phyloP scores from a whole-genome alignment of 257 asterid genomes.

The Capsicum rhomboideum region DNA sequence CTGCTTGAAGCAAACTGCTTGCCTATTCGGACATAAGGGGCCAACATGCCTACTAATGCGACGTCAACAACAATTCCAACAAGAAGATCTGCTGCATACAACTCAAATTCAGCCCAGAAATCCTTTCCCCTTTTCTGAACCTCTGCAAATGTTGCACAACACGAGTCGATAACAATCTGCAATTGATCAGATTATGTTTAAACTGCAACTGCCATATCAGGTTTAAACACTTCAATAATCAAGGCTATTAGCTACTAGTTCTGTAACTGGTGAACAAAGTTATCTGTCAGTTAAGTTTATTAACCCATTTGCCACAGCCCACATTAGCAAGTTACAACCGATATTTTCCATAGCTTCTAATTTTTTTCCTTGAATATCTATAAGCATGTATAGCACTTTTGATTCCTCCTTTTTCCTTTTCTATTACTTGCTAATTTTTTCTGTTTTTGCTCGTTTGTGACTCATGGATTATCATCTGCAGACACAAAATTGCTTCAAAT shows the following conservation, averaged over 20 bases:
- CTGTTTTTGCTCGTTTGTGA: not conserved
- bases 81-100: constrained; percentile 88
- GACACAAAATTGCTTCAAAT: not conserved
- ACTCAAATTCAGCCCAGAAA: constrained; percentile 95
- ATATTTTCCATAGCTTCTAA: not conserved
- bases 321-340: not conserved
- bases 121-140: constrained; percentile 89
- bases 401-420: not conserved
- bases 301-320: not conserved
- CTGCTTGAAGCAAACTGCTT: constrained; percentile 59
- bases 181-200: not conserved
- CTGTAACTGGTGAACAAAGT: not conserved
- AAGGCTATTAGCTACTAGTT: not conserved
- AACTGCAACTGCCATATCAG: not conserved
- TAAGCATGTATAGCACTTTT: not conserved
- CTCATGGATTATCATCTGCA: not conserved
- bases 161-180: constrained; percentile 86
- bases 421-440: not conserved
- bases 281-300: not conserved
- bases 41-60: constrained; percentile 93
- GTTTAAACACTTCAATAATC: not conserved
- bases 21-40: constrained; percentile 88
- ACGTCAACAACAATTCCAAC: constrained; percentile 91
- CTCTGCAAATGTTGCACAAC: constrained; percentile 98
- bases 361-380: not conserved